Conservation (phyloP, 192 early-diverging fungal species). For the Backusella psychrophila region DNA sequence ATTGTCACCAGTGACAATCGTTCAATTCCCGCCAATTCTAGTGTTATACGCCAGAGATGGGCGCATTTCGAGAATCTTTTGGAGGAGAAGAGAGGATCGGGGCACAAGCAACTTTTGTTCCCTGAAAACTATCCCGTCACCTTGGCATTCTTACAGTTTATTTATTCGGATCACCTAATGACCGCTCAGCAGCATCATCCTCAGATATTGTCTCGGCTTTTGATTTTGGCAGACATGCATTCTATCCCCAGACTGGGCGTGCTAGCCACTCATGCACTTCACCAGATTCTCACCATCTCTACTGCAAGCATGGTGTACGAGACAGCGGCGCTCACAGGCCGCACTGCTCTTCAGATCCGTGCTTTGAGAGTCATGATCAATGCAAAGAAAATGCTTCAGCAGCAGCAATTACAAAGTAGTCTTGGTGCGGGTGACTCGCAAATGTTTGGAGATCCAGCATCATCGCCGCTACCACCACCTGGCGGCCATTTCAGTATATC, state of each 20-base stretch:
- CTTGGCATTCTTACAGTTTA: conserved; percentile 61
- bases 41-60: conserved; percentile 41
- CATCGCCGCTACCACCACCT: not conserved
- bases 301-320: conserved; percentile 68
- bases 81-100: conserved; percentile 27
- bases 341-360: conserved; percentile 60
- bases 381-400: conserved; percentile 54
- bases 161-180: conserved; percentile 67
- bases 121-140: conserved; percentile 48
- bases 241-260: conserved; percentile 54
- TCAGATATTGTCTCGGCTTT: conserved; percentile 62
- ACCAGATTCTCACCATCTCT: conserved; percentile 57
- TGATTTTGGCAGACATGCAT: conserved; percentile 64
- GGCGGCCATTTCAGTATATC: not conserved
- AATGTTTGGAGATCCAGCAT: not conserved
- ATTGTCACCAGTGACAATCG: conserved; percentile 41
- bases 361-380: conserved; percentile 51
- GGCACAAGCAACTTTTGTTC: conserved; percentile 29
- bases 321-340: conserved; percentile 58
- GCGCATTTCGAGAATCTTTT: conserved; percentile 44
- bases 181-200: conserved; percentile 67
- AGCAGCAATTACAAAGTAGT: conserved; percentile 13
- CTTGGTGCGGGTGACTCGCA: not conserved
- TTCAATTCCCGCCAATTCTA: conserved; percentile 45
- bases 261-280: conserved; percentile 55